These are phyloP conservation scores for Quambalaria eucalypti DNA, from an alignment of 1,284 basidiomycete genomes.

Conservation along the genomic window DNA sequence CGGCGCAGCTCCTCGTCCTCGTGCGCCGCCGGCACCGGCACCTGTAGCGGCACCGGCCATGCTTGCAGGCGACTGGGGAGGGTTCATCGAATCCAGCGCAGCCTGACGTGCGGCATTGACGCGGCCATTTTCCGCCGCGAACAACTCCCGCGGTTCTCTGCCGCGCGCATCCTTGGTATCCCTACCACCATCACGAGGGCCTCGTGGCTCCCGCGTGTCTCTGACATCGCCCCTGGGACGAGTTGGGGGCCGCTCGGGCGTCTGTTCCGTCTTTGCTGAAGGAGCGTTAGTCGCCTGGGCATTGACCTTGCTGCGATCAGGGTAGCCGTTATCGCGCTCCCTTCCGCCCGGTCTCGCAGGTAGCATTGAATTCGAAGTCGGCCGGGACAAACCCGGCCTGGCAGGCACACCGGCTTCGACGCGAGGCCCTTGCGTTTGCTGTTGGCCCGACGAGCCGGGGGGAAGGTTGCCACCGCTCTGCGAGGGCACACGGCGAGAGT, in stretches of 20 bases:
- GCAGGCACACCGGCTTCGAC: too few relatives aligned
- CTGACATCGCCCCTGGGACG: not conserved
- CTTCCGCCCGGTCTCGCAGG: too few relatives aligned
- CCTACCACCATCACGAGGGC: not conserved
- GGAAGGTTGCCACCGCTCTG: too few relatives aligned
- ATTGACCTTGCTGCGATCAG: too few relatives aligned
- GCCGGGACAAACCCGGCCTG: too few relatives aligned
- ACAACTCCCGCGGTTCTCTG: not conserved
- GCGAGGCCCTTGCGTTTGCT: too few relatives aligned
- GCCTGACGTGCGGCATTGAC: slow-evolving; percentile 10
- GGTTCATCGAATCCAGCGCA: slow-evolving; percentile 13
- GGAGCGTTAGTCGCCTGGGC: not conserved
- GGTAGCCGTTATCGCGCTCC: too few relatives aligned
- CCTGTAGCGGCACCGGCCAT: not conserved
- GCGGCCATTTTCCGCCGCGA: not conserved
- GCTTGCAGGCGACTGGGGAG: too few relatives aligned
- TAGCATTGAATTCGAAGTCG: too few relatives aligned
- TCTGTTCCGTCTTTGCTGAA: not conserved
- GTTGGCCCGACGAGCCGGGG: too few relatives aligned
- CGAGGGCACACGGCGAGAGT: too few relatives aligned
- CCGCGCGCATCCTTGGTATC: not conserved
- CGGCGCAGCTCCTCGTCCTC: not conserved
- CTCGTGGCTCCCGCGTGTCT: not conserved
- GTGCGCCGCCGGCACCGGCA: not conserved
- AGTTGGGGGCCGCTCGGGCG: not conserved